phyloP scores from a whole-genome alignment of 306 rosid genomes.

The Gleditsia sinensis region DNA sequence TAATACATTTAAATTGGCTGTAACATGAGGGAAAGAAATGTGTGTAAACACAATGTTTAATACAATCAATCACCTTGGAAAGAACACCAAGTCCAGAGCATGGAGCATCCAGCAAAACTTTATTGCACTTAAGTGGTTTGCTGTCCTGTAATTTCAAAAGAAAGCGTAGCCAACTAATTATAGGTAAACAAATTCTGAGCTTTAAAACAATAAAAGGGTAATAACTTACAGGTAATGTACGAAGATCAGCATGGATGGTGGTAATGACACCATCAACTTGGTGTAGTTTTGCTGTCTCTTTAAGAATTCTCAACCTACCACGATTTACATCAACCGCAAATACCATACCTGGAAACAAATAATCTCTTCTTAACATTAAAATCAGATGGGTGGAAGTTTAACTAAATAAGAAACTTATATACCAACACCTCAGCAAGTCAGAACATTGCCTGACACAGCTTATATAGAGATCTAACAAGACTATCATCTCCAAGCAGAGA shows the following conservation, averaged over 20 bases:
- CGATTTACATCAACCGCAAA: slow-evolving; percentile 72
- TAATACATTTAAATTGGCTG: neutral
- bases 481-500: slow-evolving; percentile 5
- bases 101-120: slow-evolving; percentile 88
- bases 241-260: slow-evolving; percentile 67
- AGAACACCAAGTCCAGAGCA: slow-evolving; percentile 94
- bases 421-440: slow-evolving; percentile 14
- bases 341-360: slow-evolving; percentile 62
- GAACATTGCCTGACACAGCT: neutral
- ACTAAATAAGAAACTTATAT: neutral
- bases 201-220: neutral
- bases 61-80: slow-evolving; percentile 64
- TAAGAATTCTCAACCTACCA: slow-evolving; percentile 82
- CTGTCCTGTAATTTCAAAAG: slow-evolving; percentile 51
- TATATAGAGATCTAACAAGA: neutral
- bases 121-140: slow-evolving; percentile 50
- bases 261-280: slow-evolving; percentile 70
- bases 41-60: slow-evolving; percentile 12
- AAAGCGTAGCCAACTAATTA: neutral
- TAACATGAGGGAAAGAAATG: neutral
- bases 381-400: neutral
- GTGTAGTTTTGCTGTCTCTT: slow-evolving; percentile 81
- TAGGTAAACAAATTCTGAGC: slow-evolving; percentile 29
- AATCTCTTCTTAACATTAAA: slow-evolving; percentile 6
- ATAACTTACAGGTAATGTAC: slow-evolving; percentile 58